Base-by-base conservation (phyloP, 208 protist genomes). In the Trypanosoma vivax region DNA sequence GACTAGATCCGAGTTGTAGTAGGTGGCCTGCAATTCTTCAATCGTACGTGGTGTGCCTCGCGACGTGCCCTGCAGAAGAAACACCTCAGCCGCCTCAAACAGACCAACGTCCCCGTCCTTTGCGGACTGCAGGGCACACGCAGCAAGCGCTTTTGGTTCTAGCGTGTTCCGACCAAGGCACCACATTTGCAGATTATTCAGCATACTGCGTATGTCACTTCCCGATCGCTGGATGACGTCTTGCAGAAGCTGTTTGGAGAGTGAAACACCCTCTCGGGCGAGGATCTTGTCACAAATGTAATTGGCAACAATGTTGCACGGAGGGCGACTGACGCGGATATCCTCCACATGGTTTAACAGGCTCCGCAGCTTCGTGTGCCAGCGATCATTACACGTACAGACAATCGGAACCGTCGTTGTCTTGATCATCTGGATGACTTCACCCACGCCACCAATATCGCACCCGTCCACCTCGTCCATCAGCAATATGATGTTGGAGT, bases 391-490 rank as follows among this genome's bases (percentile, higher is more conserved):
- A 68, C 96, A 99, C 30, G 99, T 98, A 81, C 97, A 99, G 27
- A 99, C 83, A 60, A 99, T 98, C 18, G 97, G 97, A 16, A 99
- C 59, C 18, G 70, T 75, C 6, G 88, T 95, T 13, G 19, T 65
- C 49, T 98, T 96, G 39, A 99, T 96, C 62, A 99, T 81, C 48
- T 94, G 35, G 48, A 98, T 94, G 7, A 99, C 70, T 63, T 97
- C 94, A 14, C 81, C 75, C 16, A 99, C 79, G 35, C 98, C 98
- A 7, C 98, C 98, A 35, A 96, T 69, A 74, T 99, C 98, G 85
- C 99, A 99, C 48, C 98, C 98, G 63, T 99, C 98, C 13, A 99
- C 97, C 77, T 99, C 98, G 72, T 99, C 98, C 96, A 99, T 99
- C 10, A 99, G 81, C 0, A 97, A 65, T 34, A 96, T 47, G 31